phyloP scores from a whole-genome alignment of 441 rosid genomes.

The Manihot esculenta region DNA sequence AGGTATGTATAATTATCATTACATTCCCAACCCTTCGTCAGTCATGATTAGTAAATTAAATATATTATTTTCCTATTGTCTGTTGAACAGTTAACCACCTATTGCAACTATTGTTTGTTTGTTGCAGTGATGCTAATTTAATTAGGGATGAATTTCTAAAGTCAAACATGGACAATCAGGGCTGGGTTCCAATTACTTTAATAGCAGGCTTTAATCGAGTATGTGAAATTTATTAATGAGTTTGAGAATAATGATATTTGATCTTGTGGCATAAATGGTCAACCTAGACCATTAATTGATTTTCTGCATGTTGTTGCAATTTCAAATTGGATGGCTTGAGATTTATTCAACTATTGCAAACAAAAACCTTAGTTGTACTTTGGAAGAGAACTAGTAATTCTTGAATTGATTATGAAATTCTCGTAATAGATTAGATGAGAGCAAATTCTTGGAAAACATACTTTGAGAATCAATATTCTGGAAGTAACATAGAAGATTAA shows the following conservation, averaged over 20 bases:
- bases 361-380: neutral
- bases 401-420: neutral
- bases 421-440: neutral
- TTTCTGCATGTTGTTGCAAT: neutral
- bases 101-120: conserved; percentile 29
- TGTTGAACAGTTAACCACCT: conserved; percentile 19
- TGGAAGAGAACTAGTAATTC: neutral
- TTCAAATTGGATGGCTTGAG: neutral
- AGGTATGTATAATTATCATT: no score
- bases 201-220: conserved; percentile 85
- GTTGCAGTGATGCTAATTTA: conserved; percentile 73
- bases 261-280: neutral
- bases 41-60: conserved; percentile 7
- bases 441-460: neutral
- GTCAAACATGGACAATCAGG: conserved; percentile 76
- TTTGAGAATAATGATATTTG: neutral
- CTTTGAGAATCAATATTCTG: no score
- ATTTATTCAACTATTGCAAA: neutral
- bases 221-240: conserved; percentile 23
- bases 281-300: neutral
- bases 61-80: conserved; percentile 4
- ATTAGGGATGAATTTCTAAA: conserved; percentile 67
- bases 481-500: no score
- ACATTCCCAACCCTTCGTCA: conserved; percentile 8
- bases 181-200: conserved; percentile 70